phyloP scores from a whole-genome alignment of 306 rosid genomes.

The Cucurbita maxima region DNA sequence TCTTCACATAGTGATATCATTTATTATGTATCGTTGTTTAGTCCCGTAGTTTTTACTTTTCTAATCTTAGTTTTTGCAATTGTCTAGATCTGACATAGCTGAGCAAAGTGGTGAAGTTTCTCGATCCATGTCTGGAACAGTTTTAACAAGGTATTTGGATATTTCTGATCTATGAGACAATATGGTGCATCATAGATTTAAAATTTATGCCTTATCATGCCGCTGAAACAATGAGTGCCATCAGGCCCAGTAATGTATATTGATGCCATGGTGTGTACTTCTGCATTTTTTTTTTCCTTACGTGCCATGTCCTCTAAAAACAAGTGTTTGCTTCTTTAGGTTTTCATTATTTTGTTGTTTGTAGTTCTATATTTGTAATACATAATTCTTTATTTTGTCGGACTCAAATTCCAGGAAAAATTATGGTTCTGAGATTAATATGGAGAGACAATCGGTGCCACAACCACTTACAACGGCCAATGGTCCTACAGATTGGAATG shows the following conservation, averaged over 20 bases:
- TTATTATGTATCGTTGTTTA: neutral
- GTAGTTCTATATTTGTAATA: neutral
- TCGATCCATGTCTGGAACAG: slow-evolving; percentile 62
- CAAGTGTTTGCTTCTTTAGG: neutral
- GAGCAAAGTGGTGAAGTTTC: slow-evolving; percentile 88
- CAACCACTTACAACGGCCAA: slow-evolving; percentile 35
- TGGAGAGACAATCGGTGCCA: slow-evolving; percentile 52
- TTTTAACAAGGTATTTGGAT: slow-evolving; percentile 29
- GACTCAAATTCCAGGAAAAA: slow-evolving; percentile 34
- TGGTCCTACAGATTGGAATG: slow-evolving; percentile 96
- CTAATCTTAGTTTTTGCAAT: neutral
- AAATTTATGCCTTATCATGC: neutral
- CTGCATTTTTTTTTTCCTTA: neutral
- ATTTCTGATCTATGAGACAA: neutral
- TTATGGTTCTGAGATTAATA: slow-evolving; percentile 43
- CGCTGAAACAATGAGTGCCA: neutral
- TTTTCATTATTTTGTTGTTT: neutral
- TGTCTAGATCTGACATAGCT: slow-evolving; percentile 58
- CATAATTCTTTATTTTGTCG: neutral
- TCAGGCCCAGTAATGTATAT: neutral
- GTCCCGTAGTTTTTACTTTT: neutral
- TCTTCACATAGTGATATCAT: neutral
- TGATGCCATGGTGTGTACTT: neutral
- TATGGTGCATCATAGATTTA: neutral
- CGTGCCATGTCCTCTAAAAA: neutral